phyloP scores from a whole-genome alignment of 2,329 filamentous ascomycete species.

The Arthrobotrys conoides region DNA sequence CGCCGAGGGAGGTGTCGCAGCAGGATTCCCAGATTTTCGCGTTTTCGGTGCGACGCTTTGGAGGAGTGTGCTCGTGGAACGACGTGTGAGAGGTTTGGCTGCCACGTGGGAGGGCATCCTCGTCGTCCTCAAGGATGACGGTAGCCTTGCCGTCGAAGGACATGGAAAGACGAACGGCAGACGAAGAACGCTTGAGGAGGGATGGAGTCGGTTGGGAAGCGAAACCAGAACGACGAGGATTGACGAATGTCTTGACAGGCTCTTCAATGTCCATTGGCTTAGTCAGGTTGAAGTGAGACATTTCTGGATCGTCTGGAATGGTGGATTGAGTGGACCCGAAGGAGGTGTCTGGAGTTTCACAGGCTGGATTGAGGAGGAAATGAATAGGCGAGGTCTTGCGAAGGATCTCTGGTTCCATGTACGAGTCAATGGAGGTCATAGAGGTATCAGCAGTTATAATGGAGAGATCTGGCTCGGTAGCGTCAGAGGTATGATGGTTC shows the following conservation, averaged over 20 bases:
- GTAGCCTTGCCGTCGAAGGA: constrained; percentile 64
- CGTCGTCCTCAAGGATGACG: constrained; percentile 62
- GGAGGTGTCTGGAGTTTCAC: constrained; percentile 42
- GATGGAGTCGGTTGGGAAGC: constrained; percentile 52
- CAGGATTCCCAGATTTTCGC: constrained; percentile 64
- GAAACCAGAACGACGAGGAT: constrained; percentile 51
- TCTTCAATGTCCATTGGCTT: constrained; percentile 48
- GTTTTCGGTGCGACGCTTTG: constrained; percentile 62
- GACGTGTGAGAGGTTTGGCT: constrained; percentile 48
- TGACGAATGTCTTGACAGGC: constrained; percentile 44
- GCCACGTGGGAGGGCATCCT: constrained; percentile 32
- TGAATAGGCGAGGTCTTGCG: constrained; percentile 58
- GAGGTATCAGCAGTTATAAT: constrained; percentile 30
- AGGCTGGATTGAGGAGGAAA: constrained; percentile 47
- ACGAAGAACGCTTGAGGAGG: constrained; percentile 62
- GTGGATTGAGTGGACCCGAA: constrained; percentile 51
- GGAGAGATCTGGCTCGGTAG: constrained; percentile 40
- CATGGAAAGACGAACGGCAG: constrained; percentile 63
- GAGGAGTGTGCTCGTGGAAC: constrained; percentile 46
- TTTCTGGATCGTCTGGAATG: constrained; percentile 50
- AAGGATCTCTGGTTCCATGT: constrained; percentile 26
- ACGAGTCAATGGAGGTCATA: constrained; percentile 26
- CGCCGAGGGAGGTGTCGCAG: constrained; percentile 58
- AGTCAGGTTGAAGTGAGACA: constrained; percentile 40
- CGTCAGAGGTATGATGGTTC: constrained; percentile 33